Base-by-base conservation (phyloP, 2,329 filamentous ascomycete species). In the Botrytis medusae region DNA sequence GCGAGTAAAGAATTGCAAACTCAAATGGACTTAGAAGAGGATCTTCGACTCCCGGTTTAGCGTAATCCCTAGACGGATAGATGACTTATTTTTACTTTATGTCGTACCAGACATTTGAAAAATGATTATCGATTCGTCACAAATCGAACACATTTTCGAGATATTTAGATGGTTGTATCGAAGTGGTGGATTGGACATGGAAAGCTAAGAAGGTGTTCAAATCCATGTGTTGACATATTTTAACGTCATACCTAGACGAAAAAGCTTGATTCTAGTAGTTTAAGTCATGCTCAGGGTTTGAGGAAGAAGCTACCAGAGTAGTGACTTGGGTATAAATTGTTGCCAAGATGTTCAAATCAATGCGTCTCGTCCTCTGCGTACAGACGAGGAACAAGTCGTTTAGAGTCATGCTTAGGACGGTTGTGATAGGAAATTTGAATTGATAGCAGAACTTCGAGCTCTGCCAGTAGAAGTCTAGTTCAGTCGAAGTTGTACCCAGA, bases 101-200 rank as follows among this genome's bases (percentile, higher is more conserved):
- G 62, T 64, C 10, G 0, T 48, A 44, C 29, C 62, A 10, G 42
- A 34, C 9, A 14, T 25, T 10, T 34, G 12, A 46, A 51, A 20
- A 34, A 37, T 16, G 9, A 0, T 1, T 9, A 9, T n/a, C 37
- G 20, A 32, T 16, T 7, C 6, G 5, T 25, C 2, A 25, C 2
- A 25, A 9, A 2, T 6, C 22, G 22, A n/a, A 44, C 18, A n/a
- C 8, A 22, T 16, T 37, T 34, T 65, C 25, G 32, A 34, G 32
- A 22, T 37, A 37, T 37, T 37, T 51, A 51, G 63, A 46, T 14
- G 14, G 63, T 44, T 51, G 1, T 22, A n/a, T 29, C 4, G 63
- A 51, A 37, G 44, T 65, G 51, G 20, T 18, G 63, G 18, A 4
- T 65, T 65, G 29, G 29, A 65, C 48, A 25, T 51, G 29, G 42